A percentile compares a stretch with the other conserved stretches of the same genome.
phyloP scores from a whole-genome alignment of 2,329 filamentous ascomycete species.

The Calycina herbarum region DNA sequence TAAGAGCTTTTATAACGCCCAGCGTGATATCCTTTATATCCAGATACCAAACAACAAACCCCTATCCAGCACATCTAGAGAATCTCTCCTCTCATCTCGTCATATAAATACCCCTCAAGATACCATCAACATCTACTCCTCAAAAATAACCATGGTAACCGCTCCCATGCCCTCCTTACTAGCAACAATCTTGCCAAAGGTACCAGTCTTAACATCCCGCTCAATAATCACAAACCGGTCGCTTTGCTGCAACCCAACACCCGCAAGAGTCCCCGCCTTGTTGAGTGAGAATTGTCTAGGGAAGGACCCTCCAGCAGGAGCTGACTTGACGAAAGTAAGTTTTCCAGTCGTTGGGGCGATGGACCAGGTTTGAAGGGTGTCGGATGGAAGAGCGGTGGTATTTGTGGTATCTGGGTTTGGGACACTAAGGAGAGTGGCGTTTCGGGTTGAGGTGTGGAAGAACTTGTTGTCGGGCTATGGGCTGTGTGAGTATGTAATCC shows the following conservation, averaged over 20 bases:
- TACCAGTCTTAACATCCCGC: slow-evolving; percentile 44
- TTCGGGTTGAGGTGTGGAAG: slow-evolving; percentile 67
- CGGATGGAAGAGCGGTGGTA: slow-evolving; percentile 52
- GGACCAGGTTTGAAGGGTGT: slow-evolving; percentile 63
- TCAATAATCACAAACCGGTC: slow-evolving; percentile 43
- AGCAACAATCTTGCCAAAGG: slow-evolving; percentile 39
- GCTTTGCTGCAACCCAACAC: slow-evolving; percentile 46
- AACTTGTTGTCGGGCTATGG: slow-evolving; percentile 58
- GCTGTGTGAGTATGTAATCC: slow-evolving; percentile 13
- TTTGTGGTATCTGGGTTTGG: slow-evolving; percentile 47
- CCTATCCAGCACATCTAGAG: background rate
- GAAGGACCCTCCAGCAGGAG: slow-evolving; percentile 45
- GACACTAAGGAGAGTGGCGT: slow-evolving; percentile 55
- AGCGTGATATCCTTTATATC: too few species aligned
- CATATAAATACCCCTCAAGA: background rate
- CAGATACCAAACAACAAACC: background rate
- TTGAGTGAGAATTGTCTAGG: slow-evolving; percentile 51
- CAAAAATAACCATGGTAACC: slow-evolving; percentile 35
- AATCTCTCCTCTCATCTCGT: background rate
- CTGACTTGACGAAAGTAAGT: slow-evolving; percentile 44
- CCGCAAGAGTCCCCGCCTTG: slow-evolving; percentile 45
- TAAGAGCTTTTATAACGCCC: too few species aligned
- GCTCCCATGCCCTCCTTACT: slow-evolving; percentile 28
- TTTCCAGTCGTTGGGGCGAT: slow-evolving; percentile 50
- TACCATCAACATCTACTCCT: slow-evolving; percentile 21